A percentile compares a stretch with the other conserved stretches of the same genome.
phyloP scores from a whole-genome alignment of 2,329 filamentous ascomycete species.

The Aspergillus oerlinghausenensis region DNA sequence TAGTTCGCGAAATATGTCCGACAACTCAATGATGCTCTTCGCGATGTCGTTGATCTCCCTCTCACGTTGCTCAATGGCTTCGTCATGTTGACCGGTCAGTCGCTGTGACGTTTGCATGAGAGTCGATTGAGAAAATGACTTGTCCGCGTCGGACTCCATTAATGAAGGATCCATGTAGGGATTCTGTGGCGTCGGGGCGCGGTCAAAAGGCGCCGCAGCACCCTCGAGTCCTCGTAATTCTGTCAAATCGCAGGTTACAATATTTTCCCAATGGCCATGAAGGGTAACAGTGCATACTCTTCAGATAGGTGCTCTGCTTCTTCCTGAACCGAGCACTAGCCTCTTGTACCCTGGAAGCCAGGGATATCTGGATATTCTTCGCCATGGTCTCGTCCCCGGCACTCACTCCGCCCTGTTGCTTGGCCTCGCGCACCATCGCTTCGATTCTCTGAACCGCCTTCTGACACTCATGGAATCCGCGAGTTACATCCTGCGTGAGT shows the following conservation, averaged over 20 bases:
- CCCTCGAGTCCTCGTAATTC: slow-evolving; percentile 71
- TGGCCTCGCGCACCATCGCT: slow-evolving; percentile 76
- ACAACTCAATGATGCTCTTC: slow-evolving; percentile 93
- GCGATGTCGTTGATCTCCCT: slow-evolving; percentile 97
- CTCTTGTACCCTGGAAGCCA: slow-evolving; percentile 84
- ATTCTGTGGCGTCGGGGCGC: slow-evolving; percentile 51
- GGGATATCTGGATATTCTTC: slow-evolving; percentile 86
- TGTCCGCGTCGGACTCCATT: slow-evolving; percentile 89
- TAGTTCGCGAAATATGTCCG: slow-evolving; percentile 93
- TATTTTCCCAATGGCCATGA: background rate
- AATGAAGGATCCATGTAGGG: slow-evolving; percentile 81
- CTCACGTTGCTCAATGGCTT: slow-evolving; percentile 83
- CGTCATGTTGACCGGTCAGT: slow-evolving; percentile 62
- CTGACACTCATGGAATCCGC: slow-evolving; percentile 84
- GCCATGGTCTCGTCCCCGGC: slow-evolving; percentile 92
- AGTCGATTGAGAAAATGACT: slow-evolving; percentile 84
- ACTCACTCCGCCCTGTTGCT: slow-evolving; percentile 64
- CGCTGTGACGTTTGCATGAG: slow-evolving; percentile 70
- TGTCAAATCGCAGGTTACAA: slow-evolving; percentile 32
- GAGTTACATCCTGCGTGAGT: slow-evolving; percentile 85
- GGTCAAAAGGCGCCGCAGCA: slow-evolving; percentile 49
- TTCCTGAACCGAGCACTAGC: slow-evolving; percentile 89
- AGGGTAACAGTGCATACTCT: slow-evolving; percentile 57
- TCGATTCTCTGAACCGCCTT: slow-evolving; percentile 83
- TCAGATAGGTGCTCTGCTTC: slow-evolving; percentile 94